Conservation (phyloP, 2,329 filamentous ascomycete genomes). For the Incumbomyces lentus region DNA sequence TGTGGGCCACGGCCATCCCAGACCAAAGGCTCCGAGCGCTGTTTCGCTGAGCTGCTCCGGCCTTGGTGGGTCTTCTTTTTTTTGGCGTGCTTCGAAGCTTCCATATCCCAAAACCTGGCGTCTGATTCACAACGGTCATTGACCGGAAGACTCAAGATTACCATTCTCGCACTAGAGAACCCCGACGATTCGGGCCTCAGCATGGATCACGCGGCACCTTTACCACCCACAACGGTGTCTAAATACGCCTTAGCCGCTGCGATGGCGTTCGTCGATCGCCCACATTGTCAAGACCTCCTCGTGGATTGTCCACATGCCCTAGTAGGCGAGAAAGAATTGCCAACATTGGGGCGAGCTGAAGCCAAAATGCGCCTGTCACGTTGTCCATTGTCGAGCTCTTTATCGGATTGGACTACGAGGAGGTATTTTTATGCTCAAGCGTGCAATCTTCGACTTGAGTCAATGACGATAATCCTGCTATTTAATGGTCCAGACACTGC, state of each 20-base stretch:
- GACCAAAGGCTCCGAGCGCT: too few species aligned
- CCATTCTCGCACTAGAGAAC: conserved; percentile 5
- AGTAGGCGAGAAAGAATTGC: too few species aligned
- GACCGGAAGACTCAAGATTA: conserved; percentile 5
- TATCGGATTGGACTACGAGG: too few species aligned
- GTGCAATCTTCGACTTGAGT: too few species aligned
- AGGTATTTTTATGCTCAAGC: too few species aligned
- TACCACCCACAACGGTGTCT: neutral
- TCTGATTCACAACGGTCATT: neutral
- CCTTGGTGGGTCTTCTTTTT: neutral
- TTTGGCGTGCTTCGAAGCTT: conserved; percentile 4
- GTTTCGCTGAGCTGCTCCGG: neutral
- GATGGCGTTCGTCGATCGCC: neutral
- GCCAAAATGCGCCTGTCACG: neutral
- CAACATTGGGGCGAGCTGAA: too few species aligned
- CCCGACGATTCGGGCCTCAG: conserved; percentile 6
- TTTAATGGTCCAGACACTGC: too few species aligned
- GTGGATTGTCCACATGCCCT: neutral
- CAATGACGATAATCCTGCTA: too few species aligned
- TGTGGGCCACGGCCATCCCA: too few species aligned
- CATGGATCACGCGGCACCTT: neutral
- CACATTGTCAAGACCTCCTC: neutral
- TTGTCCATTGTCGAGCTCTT: too few species aligned
- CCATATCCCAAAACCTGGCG: neutral
- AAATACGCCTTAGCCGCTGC: neutral